Conservation (phyloP, 192 early-diverging fungal genomes). For the Linnemannia zychae region DNA sequence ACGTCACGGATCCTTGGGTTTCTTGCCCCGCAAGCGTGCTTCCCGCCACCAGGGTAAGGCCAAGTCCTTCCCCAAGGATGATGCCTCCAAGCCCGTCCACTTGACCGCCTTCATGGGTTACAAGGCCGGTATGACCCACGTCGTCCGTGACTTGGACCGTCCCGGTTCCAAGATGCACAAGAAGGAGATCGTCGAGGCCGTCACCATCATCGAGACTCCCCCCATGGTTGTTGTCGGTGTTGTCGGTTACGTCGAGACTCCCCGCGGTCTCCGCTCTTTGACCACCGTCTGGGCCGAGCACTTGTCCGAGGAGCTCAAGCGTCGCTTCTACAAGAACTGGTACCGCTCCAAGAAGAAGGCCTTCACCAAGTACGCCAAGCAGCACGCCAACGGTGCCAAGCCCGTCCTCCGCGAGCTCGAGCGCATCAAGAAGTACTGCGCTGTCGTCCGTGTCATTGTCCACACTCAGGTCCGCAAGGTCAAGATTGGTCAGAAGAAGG, state of each 20-base stretch:
- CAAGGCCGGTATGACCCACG: constrained; percentile 99
- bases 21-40: constrained; percentile 92
- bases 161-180: constrained; percentile 99
- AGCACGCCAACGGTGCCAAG: constrained; percentile 92
- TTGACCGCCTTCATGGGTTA: constrained; percentile 99
- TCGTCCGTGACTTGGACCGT: constrained; percentile 99
- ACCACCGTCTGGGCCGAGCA: constrained; percentile 99
- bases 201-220: constrained; percentile 98
- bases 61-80: constrained; percentile 99
- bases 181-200: constrained; percentile 99
- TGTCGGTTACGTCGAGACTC: constrained; percentile 99
- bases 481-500: constrained; percentile 98
- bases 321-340: constrained; percentile 99
- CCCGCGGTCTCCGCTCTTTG: constrained; percentile 96
- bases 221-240: constrained; percentile 98
- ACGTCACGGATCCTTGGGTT: constrained; percentile 88
- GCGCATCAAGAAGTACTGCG: constrained; percentile 99
- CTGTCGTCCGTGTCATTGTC: constrained; percentile 95
- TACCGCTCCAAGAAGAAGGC: constrained; percentile 99
- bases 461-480: constrained; percentile 98
- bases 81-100: constrained; percentile 93
- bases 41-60: constrained; percentile 93
- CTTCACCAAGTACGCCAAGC: constrained; percentile 99
- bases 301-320: constrained; percentile 95
- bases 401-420: constrained; percentile 93